These are phyloP conservation scores for Vigna angularis DNA, from an alignment of 306 rosid species.

Conservation along the genomic window DNA sequence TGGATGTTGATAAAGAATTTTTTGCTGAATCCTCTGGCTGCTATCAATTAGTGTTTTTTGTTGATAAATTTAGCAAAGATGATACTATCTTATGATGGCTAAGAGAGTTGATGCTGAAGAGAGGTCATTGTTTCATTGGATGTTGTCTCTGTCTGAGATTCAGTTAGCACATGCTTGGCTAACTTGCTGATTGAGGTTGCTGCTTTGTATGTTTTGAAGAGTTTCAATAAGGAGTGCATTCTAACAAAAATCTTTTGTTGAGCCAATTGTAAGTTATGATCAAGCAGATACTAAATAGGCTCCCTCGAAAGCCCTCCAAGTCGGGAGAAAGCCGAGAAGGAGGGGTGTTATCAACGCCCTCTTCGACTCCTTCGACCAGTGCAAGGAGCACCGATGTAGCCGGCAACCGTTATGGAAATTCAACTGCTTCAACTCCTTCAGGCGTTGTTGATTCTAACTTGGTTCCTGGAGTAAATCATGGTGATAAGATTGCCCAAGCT, in stretches of 20 bases:
- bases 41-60: constrained; percentile 42
- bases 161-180: constrained; percentile 46
- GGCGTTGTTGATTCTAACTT: constrained; percentile 56
- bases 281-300: constrained; percentile 86
- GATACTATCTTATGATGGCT: constrained; percentile 43
- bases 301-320: constrained; percentile 88
- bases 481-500: constrained; percentile 63
- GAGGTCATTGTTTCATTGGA: constrained; percentile 41
- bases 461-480: constrained; percentile 61
- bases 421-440: constrained; percentile 55
- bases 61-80: constrained; percentile 40
- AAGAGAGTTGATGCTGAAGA: constrained; percentile 42
- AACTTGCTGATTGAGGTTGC: constrained; percentile 41
- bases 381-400: constrained; percentile 60
- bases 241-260: constrained; percentile 41
- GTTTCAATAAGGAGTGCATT: constrained; percentile 42
- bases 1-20: constrained; percentile 40
- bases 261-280: constrained; percentile 70
- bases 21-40: constrained; percentile 37
- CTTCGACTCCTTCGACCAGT: constrained; percentile 68
- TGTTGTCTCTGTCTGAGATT: constrained; percentile 37
- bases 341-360: constrained; percentile 69
- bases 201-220: constrained; percentile 50
- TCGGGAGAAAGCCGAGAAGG: constrained; percentile 83
- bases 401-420: constrained; percentile 57